A percentile compares a stretch with the other conserved stretches of the same genome.
These are phyloP conservation scores for Neoarthrinium moseri DNA, from an alignment of 2,329 filamentous ascomycete species.

Conservation along the genomic window DNA sequence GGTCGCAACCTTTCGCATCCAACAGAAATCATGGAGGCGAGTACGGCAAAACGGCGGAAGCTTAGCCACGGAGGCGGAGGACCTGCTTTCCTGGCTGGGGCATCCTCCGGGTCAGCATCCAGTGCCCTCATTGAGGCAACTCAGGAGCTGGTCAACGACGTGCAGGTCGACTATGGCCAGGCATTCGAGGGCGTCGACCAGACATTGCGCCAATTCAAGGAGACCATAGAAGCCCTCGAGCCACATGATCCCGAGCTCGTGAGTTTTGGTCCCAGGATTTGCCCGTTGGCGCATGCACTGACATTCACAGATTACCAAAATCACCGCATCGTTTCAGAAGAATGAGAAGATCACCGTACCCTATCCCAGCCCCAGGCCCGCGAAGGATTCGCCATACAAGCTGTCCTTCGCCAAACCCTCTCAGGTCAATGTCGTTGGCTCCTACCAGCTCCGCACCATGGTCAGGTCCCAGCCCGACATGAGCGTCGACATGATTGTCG, in stretches of 20 bases:
- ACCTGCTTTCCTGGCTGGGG: conserved; percentile 38
- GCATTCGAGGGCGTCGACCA: conserved; percentile 47
- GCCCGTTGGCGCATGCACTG: background rate
- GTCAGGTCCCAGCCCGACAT: conserved; percentile 58
- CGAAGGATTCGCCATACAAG: conserved; percentile 76
- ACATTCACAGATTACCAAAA: conserved; percentile 62
- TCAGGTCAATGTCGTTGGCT: conserved; percentile 84
- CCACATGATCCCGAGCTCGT: conserved; percentile 51
- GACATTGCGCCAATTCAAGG: conserved; percentile 51
- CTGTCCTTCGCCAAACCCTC: conserved; percentile 74
- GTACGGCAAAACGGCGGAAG: conserved; percentile 47
- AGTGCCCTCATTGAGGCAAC: conserved; percentile 60
- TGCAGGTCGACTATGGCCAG: conserved; percentile 50
- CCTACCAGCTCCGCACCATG: conserved; percentile 77
- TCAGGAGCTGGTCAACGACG: conserved; percentile 57
- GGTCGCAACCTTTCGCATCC: background rate
- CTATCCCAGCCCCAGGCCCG: conserved; percentile 78
- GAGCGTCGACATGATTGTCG: conserved; percentile 79
- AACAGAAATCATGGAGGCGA: conserved; percentile 40
- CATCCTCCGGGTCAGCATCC: conserved; percentile 39
- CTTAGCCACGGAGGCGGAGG: conserved; percentile 33
- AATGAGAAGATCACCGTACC: conserved; percentile 53
- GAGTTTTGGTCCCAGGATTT: conserved; percentile 24
- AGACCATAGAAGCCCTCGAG: conserved; percentile 48
- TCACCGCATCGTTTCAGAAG: conserved; percentile 28